Conservation (phyloP, 768 basidiomycete genomes). For the Mycena galopus region DNA sequence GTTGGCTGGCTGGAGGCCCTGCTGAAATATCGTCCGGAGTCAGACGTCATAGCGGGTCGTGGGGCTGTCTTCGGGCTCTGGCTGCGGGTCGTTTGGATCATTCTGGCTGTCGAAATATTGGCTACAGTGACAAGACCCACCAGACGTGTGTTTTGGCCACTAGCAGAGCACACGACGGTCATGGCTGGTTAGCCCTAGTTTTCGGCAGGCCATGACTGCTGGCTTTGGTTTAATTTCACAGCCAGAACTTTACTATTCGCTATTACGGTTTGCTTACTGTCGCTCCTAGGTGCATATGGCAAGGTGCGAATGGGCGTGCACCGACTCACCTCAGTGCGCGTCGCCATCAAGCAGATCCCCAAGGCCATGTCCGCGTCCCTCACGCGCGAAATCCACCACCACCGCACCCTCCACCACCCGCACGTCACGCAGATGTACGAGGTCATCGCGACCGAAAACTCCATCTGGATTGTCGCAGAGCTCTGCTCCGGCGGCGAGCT, state of each 20-base stretch:
- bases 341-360: conserved; percentile 98
- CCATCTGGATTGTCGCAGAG: conserved; percentile 98
- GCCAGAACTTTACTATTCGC: not conserved
- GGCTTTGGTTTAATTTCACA: too few species aligned
- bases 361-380: conserved; percentile 92
- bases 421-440: conserved; percentile 97
- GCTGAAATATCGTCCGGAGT: too few species aligned
- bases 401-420: conserved; percentile 95
- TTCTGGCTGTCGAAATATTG: too few species aligned
- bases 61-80: not conserved
- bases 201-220: too few species aligned
- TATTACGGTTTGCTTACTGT: conserved; percentile 24
- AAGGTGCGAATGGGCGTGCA: conserved; percentile 96
- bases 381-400: conserved; percentile 98
- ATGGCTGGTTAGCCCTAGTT: too few species aligned
- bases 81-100: too few species aligned
- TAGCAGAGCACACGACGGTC: too few species aligned
- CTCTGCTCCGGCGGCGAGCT: conserved; percentile 97
- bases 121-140: too few species aligned
- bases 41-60: too few species aligned
- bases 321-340: conserved; percentile 89
- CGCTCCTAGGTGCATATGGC: conserved; percentile 85
- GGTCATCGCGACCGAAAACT: conserved; percentile 95
- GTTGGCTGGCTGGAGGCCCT: too few species aligned
- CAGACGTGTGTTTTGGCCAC: too few species aligned